Evolutionary conservation across 208 protist genomes (phyloP), one percentile per base, ranked within the genome.

Genomic region (Trypanosomatidae sp.): DNA sequence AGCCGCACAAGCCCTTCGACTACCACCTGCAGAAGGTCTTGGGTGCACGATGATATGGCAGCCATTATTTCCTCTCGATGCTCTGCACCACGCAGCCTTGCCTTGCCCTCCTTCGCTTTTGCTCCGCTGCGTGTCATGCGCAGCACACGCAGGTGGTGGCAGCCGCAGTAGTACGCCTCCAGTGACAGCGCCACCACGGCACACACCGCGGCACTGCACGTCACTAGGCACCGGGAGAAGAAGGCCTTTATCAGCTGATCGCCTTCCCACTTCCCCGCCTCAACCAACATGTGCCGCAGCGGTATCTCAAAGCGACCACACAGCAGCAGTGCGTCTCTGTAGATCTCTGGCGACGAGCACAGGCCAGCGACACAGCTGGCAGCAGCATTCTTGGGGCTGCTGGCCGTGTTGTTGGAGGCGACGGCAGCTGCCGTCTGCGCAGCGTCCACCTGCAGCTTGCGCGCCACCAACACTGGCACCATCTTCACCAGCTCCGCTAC

Each of bases 1-100:
- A 96, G 78, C 9, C 81, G 79, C 73, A 94, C 67, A 1, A 96
- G 70, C 4, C 91, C 89, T 66, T 96, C 89, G 52, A 93, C 86
- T 1, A 89, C 84, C 5, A 93, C 84, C 74, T 92, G 88, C 66
- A 94, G 77, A 9, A 93, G 76, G 52, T 91, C 84, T 71, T 92
- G 89, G 12, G 80, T 71, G 47, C 77, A 71, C 43, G 81, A 78
- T 66, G 62, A 76, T 50, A 76, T 33, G 33, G 58, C 60, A 5
- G 55, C 56, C 70, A 71, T 69, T 1, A 62, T 58, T 25, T 70
- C 74, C 15, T 79, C 66, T 25, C 71, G 70, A 36, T 47, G 68
- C 30, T 55, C 28, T 13, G 22, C 12, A 46, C 19, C 60, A 19
- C 60, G 33, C 19, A 25, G 33, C 36, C 55, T 55, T 39, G n/a